phyloP scores from a whole-genome alignment of 192 early-diverging fungal genomes.

The Coemansia aciculifera region DNA sequence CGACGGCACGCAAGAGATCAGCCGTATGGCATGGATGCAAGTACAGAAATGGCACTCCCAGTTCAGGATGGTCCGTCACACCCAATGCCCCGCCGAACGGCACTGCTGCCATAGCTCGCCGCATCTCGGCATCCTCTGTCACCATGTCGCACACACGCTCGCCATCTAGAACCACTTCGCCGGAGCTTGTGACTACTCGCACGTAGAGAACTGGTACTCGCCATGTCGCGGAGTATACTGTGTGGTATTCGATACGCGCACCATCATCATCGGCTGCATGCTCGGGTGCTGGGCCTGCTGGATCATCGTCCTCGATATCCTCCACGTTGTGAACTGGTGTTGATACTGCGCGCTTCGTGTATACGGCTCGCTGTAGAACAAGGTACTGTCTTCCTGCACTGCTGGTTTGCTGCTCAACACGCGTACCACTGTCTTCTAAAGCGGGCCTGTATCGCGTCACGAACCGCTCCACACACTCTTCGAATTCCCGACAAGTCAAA shows the following conservation, averaged over 20 bases:
- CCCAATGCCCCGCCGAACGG: conserved; percentile 55
- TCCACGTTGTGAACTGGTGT: neutral
- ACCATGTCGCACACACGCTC: conserved; percentile 14
- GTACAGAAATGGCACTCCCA: conserved; percentile 36
- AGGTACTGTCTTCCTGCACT: conserved; percentile 1
- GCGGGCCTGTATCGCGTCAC: neutral
- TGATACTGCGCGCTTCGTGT: neutral
- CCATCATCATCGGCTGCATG: neutral
- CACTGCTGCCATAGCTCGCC: conserved; percentile 31
- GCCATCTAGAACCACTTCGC: conserved; percentile 17
- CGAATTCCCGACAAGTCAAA: conserved; percentile 26
- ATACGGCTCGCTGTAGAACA: neutral
- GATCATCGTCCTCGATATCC: conserved; percentile 27
- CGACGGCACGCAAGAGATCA: conserved; percentile 30
- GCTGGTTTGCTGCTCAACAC: neutral
- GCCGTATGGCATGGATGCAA: conserved; percentile 55
- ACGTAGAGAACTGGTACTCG: conserved; percentile 46
- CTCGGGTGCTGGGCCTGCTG: neutral
- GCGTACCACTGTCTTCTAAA: neutral
- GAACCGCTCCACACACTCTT: conserved; percentile 18
- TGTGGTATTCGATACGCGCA: conserved; percentile 36
- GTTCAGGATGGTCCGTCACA: conserved; percentile 43
- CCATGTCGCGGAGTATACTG: conserved; percentile 39
- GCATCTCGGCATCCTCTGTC: conserved; percentile 21
- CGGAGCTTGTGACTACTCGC: neutral